Conservation (phyloP, 305 asterid species). For the Stenogyne calaminthoides region DNA sequence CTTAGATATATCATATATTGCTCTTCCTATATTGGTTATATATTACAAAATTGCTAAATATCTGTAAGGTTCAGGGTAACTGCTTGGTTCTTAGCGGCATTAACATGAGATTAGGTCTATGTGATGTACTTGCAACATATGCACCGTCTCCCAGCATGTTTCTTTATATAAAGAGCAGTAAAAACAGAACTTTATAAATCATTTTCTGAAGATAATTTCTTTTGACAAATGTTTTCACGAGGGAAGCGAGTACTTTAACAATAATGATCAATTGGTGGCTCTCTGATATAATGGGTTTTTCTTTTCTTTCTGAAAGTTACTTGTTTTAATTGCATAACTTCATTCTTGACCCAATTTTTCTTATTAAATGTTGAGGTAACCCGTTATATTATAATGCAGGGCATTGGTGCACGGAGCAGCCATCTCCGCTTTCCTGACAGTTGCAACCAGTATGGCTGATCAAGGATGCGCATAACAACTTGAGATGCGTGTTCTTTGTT, state of each 20-base stretch:
- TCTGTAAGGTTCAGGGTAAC: background rate
- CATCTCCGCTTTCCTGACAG: slow-evolving; percentile 82
- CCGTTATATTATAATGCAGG: slow-evolving; percentile 42
- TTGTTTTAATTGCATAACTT: slow-evolving; percentile 6
- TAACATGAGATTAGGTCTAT: background rate
- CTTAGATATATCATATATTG: background rate
- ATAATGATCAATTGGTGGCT: background rate
- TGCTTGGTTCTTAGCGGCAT: no score
- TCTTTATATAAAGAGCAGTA: background rate
- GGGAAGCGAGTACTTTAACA: background rate
- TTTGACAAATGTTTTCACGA: background rate
- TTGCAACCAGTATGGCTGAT: slow-evolving; percentile 85
- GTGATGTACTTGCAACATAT: background rate
- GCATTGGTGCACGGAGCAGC: slow-evolving; percentile 90
- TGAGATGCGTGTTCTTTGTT: background rate
- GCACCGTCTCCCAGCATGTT: background rate
- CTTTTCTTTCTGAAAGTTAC: background rate
- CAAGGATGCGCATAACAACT: slow-evolving; percentile 77
- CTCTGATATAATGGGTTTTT: background rate
- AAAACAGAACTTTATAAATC: background rate
- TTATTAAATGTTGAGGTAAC: background rate
- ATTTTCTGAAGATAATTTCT: background rate
- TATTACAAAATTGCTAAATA: background rate
- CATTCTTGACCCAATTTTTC: background rate
- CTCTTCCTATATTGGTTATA: background rate